Base-by-base conservation (phyloP, 495 filamentous ascomycete species). In the Annulohypoxylon nitens region DNA sequence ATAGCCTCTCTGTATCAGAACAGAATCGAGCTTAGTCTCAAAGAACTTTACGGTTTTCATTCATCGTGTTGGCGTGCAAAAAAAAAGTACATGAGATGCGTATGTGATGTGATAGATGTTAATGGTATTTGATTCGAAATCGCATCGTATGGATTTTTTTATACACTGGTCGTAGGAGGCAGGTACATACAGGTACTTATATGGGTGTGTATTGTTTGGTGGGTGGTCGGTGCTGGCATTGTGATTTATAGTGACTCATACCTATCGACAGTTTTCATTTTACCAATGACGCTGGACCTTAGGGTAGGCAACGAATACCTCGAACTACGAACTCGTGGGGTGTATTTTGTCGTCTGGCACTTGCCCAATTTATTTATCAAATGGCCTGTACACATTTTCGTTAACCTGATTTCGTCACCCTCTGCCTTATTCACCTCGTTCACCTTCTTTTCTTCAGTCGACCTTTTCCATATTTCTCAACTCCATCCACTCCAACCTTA, bases 1-100 rank as follows among this genome's bases (percentile, higher is more conserved):
- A 65, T 69, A 62, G 72, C 65, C 66, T 58, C 58, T 41, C 72
- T 79, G 75, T 75, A 77, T 68, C 70, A 77, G 77, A 74, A 75
- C 39, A 67, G 59, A 67, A 58, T 57, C 39, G 54, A 75, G 70
- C 66, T 36, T 64, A 58, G 65, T 68, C 62, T 70, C 53, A 66
- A 66, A 66, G 25, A 70, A 76, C 67, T 54, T 55, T 57, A 74
- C 41, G 59, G n/a, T 54, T 61, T 64, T 75, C 64, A 53, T 47
- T 43, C 70, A 76, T 75, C 63, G 62, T 36, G 20, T 23, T 34
- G 11, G 25, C 25, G 47, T n/a, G 26, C 18, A 23, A 18, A 30
- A 30, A 30, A 30, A 30, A 30, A 30, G 4, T 47, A 8, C 2
- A 4, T 47, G 16, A 47, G 43, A 20, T 47, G 43, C 2, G 16